phyloP scores from a whole-genome alignment of 495 filamentous ascomycete genomes.

The Aspergillus incahuasiensis region DNA sequence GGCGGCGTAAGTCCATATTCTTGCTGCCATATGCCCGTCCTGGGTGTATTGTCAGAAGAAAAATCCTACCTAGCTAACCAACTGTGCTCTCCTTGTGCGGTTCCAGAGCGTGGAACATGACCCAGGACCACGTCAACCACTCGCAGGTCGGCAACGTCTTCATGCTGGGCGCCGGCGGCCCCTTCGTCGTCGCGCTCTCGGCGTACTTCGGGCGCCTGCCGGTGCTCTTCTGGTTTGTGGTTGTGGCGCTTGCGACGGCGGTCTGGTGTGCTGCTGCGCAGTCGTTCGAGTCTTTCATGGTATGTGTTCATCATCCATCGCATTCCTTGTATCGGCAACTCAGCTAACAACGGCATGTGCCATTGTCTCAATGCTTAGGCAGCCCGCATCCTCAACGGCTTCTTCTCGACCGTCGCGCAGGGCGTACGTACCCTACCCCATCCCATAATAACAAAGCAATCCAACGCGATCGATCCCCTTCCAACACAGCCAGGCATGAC shows the following conservation, averaged over 20 bases:
- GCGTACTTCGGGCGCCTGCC: conserved; percentile 57
- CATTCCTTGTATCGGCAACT: too few species aligned
- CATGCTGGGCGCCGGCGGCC: conserved; percentile 52
- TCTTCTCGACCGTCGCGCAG: conserved; percentile 55
- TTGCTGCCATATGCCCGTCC: background rate
- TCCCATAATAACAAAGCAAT: too few species aligned
- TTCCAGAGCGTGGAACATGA: conserved; percentile 45
- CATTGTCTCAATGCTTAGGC: conserved; percentile 22
- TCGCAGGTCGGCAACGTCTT: conserved; percentile 55
- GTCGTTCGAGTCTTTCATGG: conserved; percentile 50
- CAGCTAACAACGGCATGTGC: too few species aligned
- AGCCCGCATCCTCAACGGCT: conserved; percentile 58
- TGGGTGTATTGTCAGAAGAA: too few species aligned
- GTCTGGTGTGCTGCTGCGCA: conserved; percentile 51
- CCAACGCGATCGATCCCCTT: too few species aligned
- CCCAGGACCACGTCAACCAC: conserved; percentile 49
- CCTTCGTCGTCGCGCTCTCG: conserved; percentile 51
- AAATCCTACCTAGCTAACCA: too few species aligned
- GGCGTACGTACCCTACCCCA: conserved; percentile 29
- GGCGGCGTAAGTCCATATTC: conserved; percentile 26
- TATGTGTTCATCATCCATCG: conserved; percentile 1
- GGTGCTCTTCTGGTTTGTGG: conserved; percentile 53
- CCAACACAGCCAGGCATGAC: too few species aligned
- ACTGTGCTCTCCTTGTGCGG: too few species aligned
- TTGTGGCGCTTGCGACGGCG: conserved; percentile 45